Evolutionary conservation across 139 green algal genomes (phyloP), one percentile per base, ranked within the genome.

Genomic region (Chlamydomonas incerta): DNA sequence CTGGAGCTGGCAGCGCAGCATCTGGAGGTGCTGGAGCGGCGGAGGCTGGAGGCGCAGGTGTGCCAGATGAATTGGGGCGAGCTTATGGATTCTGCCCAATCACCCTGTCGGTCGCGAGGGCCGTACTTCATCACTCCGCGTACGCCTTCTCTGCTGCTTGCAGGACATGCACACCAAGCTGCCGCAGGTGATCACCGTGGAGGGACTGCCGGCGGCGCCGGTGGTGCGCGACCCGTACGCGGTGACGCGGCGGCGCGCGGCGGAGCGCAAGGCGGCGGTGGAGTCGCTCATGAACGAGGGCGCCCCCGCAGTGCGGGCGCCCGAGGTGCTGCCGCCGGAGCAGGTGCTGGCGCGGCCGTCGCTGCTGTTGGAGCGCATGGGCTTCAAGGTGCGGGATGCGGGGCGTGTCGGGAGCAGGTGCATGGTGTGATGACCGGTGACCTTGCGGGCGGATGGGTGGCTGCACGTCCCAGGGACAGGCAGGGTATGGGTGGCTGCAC

Each of bases 341-440:
- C 57, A 82, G 21, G 63, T 41, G 24, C 23, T 82, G 35, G 26
- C 58, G 28, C 18, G 74, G 33, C 74, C 74, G 0, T 82, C 74
- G 33, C 9, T 57, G 21, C 11, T 35, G 29, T 58, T 82, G 21
- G 58, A 82, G 74, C 46, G 47, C 4, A 71, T 82, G 74, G 74
- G 74, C 74, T 82, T 82, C 74, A 82, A 82, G 74, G 74, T 82
- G 74, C 3, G 71, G 1, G 3, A 72, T 20, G 29, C 17, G 63
- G 29, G 63, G 26, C 29, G 29, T 20, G 14, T 34, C 1, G 1
- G 17, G 63, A 11, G 13, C 11, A 17, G 3, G 26, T 69, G 63
- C 63, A 69, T 4, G 26, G 28, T 20, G 24, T n/a, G n/a, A n/a
- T n/a, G n/a, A n/a, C n/a, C n/a, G n/a, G n/a, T n/a, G n/a, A n/a